phyloP scores from a whole-genome alignment of 148 eudicot species.

The Fagopyrum esculentum region DNA sequence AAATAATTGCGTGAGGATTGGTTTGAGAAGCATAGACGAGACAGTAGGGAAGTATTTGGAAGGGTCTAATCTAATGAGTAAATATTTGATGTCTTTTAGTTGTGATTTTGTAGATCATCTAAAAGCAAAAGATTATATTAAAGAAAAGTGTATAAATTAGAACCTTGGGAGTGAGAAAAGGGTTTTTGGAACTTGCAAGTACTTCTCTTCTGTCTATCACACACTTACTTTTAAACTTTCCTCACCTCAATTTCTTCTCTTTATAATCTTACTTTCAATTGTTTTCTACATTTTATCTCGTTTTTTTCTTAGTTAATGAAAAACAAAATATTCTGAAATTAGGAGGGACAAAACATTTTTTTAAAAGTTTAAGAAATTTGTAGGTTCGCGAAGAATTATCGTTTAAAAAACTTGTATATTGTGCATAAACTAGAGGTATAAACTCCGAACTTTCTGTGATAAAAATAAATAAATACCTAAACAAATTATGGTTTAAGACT shows the following conservation, averaged over 20 bases:
- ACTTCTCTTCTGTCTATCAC: neutral
- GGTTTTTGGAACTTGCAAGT: neutral
- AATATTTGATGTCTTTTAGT: neutral
- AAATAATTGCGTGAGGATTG: neutral
- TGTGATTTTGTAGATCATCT: neutral
- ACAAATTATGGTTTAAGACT: no score
- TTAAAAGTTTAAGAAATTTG: no score
- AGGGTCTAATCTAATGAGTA: neutral
- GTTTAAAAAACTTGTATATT: no score
- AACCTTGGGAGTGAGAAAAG: conserved; percentile 11
- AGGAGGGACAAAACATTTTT: no score
- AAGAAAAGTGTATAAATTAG: neutral
- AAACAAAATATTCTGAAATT: no score
- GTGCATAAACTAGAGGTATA: no score
- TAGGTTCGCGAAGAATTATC: no score
- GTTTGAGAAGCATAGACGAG: neutral
- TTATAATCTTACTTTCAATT: conserved; percentile 1
- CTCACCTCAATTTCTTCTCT: conserved; percentile 1
- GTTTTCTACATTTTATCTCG: neutral
- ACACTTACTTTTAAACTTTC: neutral
- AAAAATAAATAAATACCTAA: no score
- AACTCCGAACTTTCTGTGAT: no score
- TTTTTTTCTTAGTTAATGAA: neutral
- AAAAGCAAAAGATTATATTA: conserved; percentile 1
- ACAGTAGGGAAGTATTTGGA: conserved; percentile 3